phyloP scores from a whole-genome alignment of 371 early-diverging fungal genomes.

The Mucor mucedo region DNA sequence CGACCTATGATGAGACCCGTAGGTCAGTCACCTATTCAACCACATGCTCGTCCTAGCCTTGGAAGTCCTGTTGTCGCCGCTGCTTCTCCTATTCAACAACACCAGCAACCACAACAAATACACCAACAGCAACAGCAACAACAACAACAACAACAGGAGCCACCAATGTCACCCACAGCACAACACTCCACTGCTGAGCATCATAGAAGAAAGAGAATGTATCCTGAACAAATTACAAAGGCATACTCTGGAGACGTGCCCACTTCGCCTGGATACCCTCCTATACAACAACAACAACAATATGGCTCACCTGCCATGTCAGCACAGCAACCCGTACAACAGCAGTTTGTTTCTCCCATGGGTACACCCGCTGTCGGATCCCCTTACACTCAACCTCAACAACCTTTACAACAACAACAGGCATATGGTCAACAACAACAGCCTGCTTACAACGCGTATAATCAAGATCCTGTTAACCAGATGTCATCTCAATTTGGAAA shows the following conservation, averaged over 20 bases:
- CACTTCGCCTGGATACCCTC: constrained; percentile 20
- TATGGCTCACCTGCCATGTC: constrained; percentile 28
- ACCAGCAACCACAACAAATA: not conserved
- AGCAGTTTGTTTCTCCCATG: constrained; percentile 41
- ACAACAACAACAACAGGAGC: constrained; percentile 12
- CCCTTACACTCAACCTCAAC: constrained; percentile 25
- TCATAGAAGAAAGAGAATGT: constrained; percentile 61
- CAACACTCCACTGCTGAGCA: constrained; percentile 29
- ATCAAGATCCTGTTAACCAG: constrained; percentile 33
- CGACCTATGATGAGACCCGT: constrained; percentile 34
- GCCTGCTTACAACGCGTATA: constrained; percentile 36
- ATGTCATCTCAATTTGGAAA: constrained; percentile 54
- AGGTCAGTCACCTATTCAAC: constrained; percentile 20
- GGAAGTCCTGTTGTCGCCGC: not conserved
- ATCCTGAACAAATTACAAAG: constrained; percentile 61
- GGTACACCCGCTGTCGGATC: constrained; percentile 16
- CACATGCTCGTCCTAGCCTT: constrained; percentile 5
- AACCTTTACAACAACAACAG: constrained; percentile 24
- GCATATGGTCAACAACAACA: constrained; percentile 20
- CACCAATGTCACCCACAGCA: constrained; percentile 8
- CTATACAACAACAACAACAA: constrained; percentile 20
- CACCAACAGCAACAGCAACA: constrained; percentile 7
- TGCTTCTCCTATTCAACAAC: constrained; percentile 21
- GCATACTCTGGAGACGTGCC: constrained; percentile 47
- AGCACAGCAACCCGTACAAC: constrained; percentile 25